Evolutionary conservation across 352 stramenopile genomes (phyloP).

Genomic region (Pythium myriotylum): DNA sequence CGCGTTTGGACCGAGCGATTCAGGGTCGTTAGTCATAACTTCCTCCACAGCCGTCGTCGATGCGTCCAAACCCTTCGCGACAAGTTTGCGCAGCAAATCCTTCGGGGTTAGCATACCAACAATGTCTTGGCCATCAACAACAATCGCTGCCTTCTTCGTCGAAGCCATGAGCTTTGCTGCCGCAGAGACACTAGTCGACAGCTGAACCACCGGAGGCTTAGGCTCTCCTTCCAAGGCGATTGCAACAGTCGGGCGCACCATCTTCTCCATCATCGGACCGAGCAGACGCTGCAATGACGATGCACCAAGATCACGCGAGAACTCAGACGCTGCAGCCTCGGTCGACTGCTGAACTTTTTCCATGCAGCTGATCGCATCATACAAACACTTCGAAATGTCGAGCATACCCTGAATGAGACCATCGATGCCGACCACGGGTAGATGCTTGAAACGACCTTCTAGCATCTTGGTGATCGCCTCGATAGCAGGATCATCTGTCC

Average conservation of each 20-base stretch:
- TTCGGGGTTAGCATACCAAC: constrained; percentile 87
- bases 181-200: constrained; percentile 68
- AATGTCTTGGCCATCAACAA: constrained; percentile 71
- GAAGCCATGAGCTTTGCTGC: constrained; percentile 85
- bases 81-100: constrained; percentile 84
- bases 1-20: constrained; percentile 71
- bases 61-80: constrained; percentile 78
- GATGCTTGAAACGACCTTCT: constrained; percentile 86
- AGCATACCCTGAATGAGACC: constrained; percentile 82
- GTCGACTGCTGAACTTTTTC: constrained; percentile 88
- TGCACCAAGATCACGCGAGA: constrained; percentile 74
- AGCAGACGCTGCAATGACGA: constrained; percentile 76
- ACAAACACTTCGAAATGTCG: constrained; percentile 91
- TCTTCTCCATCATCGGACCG: constrained; percentile 89
- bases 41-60: constrained; percentile 79
- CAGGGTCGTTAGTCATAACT: constrained; percentile 85
- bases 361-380: constrained; percentile 87
- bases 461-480: constrained; percentile 91
- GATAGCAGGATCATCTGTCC: constrained; percentile 79
- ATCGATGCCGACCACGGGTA: constrained; percentile 75
- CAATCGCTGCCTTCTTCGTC: constrained; percentile 86
- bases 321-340: constrained; percentile 74
- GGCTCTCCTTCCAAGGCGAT: constrained; percentile 80
- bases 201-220: constrained; percentile 75
- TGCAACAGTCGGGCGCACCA: constrained; percentile 84